phyloP scores from a whole-genome alignment of 306 rosid species.

The Astragalus glycyphyllos region DNA sequence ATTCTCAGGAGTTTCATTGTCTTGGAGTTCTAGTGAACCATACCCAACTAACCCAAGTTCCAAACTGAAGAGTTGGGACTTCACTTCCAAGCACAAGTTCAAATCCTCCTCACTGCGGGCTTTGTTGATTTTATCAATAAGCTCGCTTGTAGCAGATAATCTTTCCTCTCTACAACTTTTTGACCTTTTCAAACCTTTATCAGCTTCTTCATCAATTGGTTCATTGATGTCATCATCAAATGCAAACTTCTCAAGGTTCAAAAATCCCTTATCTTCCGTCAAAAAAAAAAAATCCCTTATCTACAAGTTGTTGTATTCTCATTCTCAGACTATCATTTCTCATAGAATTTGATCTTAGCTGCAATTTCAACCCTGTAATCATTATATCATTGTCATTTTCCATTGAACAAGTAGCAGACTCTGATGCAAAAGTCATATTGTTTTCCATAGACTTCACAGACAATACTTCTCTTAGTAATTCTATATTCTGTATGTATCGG shows the following conservation, averaged over 20 bases:
- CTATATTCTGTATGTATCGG: constrained; percentile 77
- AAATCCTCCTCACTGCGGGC: constrained; percentile 87
- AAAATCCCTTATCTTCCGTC: too few species aligned
- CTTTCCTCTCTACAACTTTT: constrained; percentile 50
- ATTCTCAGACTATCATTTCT: constrained; percentile 61
- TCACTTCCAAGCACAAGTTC: constrained; percentile 67
- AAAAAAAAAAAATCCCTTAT: too few species aligned
- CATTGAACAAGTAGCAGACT: constrained; percentile 42
- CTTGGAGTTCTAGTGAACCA: constrained; percentile 43
- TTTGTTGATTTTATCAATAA: constrained; percentile 74
- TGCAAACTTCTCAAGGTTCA: constrained; percentile 54
- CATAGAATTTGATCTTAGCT: constrained; percentile 60
- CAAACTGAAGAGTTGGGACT: constrained; percentile 59
- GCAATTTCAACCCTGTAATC: constrained; percentile 61
- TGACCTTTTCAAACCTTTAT: constrained; percentile 48
- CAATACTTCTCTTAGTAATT: constrained; percentile 76
- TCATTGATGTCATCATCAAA: constrained; percentile 48
- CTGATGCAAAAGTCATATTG: constrained; percentile 47
- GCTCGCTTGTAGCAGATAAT: constrained; percentile 62
- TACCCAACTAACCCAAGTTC: constrained; percentile 40
- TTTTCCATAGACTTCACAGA: constrained; percentile 58
- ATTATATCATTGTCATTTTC: constrained; percentile 51
- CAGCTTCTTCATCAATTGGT: constrained; percentile 49
- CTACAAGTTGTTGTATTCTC: constrained; percentile 69
- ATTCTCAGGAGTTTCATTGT: constrained; percentile 43